phyloP scores from a whole-genome alignment of 371 early-diverging fungal genomes.

The Batkoa obscura region DNA sequence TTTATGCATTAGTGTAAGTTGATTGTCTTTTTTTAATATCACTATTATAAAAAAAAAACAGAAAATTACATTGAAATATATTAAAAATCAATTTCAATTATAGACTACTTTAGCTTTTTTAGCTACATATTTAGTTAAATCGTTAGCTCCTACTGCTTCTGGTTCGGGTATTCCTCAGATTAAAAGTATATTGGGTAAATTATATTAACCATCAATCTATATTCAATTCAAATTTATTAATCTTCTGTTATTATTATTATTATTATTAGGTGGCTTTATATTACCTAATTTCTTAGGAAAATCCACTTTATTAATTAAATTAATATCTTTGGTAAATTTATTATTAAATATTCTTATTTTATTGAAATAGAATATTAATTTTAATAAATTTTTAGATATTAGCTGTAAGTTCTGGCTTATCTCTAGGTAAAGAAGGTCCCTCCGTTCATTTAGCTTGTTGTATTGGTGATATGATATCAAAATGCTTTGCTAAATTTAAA shows the following conservation, averaged over 20 bases:
- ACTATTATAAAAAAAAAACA: too few species aligned
- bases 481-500: conserved; percentile 65
- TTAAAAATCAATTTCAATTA: conserved; percentile 8
- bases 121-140: conserved; percentile 37
- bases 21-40: not conserved
- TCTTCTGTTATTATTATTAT: too few species aligned
- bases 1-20: not conserved
- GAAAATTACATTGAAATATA: too few species aligned
- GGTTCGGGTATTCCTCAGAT: conserved; percentile 91
- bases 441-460: conserved; percentile 86
- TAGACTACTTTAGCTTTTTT: conserved; percentile 34
- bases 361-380: conserved; percentile 20
- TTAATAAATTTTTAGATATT: conserved; percentile 36
- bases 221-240: too few species aligned
- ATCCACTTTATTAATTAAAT: conserved; percentile 70
- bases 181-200: conserved; percentile 82
- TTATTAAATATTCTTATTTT: conserved; percentile 13
- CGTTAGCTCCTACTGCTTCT: conserved; percentile 68
- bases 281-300: conserved; percentile 73
- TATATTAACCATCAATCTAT: too few species aligned
- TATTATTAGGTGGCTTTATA: conserved; percentile 83
- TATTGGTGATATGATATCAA: conserved; percentile 71
- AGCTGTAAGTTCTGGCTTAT: conserved; percentile 72
- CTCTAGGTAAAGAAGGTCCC: conserved; percentile 89
- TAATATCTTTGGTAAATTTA: conserved; percentile 42